Evolutionary conservation across 1,139 yeast species (phyloP).

Genomic region (Geotrichum restrictum): DNA sequence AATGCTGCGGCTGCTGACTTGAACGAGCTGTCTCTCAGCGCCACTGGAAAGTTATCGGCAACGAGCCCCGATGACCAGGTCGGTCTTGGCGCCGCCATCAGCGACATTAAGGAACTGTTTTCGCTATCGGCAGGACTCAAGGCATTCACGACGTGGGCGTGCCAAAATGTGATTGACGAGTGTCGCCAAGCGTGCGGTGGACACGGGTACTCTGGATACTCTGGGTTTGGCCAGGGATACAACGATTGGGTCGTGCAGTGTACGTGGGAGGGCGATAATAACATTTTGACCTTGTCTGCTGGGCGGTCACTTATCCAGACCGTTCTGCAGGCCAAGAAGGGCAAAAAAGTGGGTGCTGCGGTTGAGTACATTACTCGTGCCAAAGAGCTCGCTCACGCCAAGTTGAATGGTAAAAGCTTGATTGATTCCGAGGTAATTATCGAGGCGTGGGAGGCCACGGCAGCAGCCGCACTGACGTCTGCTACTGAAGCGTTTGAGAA

Average conservation of each 20-base stretch:
- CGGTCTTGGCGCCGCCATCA: conserved; percentile 44
- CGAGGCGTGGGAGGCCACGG: conserved; percentile 40
- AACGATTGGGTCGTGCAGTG: conserved; percentile 89
- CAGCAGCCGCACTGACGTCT: conserved; percentile 34
- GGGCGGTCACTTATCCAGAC: conserved; percentile 46
- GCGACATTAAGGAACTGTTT: conserved; percentile 66
- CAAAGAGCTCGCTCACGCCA: conserved; percentile 26
- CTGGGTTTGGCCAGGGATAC: conserved; percentile 80
- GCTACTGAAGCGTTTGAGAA: conserved; percentile 30
- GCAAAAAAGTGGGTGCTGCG: conserved; percentile 30
- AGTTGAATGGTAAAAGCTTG: conserved; percentile 26
- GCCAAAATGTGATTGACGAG: conserved; percentile 71
- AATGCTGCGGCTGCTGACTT: conserved; percentile 66
- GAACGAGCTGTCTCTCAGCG: conserved; percentile 45
- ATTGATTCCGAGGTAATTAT: conserved; percentile 31
- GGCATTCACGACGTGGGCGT: conserved; percentile 80
- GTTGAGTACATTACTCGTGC: conserved; percentile 25
- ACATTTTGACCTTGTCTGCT: conserved; percentile 72
- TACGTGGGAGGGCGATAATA: conserved; percentile 95
- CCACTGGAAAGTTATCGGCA: conserved; percentile 49
- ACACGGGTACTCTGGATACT: conserved; percentile 81
- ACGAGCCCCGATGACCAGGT: conserved; percentile 34
- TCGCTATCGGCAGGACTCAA: conserved; percentile 80
- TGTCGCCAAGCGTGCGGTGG: conserved; percentile 91
- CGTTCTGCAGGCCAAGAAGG: conserved; percentile 29